Base-by-base conservation (phyloP, 495 filamentous ascomycete species). In the Penicillium chermesinum region DNA sequence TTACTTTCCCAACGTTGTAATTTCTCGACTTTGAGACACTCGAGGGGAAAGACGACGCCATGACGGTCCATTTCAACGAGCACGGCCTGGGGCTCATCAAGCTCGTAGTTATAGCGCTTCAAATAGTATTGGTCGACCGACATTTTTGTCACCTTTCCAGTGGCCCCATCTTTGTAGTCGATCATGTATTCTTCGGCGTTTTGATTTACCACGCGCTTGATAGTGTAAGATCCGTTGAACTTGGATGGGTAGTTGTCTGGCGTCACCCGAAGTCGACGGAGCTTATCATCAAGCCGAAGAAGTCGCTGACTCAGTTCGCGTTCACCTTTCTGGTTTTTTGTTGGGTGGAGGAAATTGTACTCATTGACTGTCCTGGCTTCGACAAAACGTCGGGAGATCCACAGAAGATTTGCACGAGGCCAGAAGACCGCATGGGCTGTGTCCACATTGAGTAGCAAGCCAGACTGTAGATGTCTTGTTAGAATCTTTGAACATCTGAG, bases 1-100 rank as follows among this genome's bases (percentile, higher is more conserved):
- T 95, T 96, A 69, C 70, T 87, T 1, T 75, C 73, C 64, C 90
- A 98, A 0, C 84, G 79, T 67, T 95, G 88, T 40, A 88, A 83
- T 0, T 62, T 59, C 5, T 72, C 64, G 58, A 87, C 73, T 13
- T 55, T 64, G 58, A 88, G 78, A 1, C 87, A 46, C 54, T 97
- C 93, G 71, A 93, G 82, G 2, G 91, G 93, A 50, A 91, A 87
- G 2, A 79, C 56, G 3, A 81, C 81, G 0, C 69, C 78, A 38
- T 77, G 75, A 38, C 80, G 83, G 39, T 68, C 80, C 44, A 88
- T 87, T 57, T 86, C 72, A 17, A 94, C 73, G 12, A 96, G 63
- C 0, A 90, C 89, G 17, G 86, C 69, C 2, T 83, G 62, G 2
- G 75, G 73, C 40, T 66, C 70, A 22, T 65, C 54, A 2, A 94